Percentiles rank a stretch among this genome's conserved stretches.
phyloP scores from a whole-genome alignment of 306 rosid species.

The Senna siamea region DNA sequence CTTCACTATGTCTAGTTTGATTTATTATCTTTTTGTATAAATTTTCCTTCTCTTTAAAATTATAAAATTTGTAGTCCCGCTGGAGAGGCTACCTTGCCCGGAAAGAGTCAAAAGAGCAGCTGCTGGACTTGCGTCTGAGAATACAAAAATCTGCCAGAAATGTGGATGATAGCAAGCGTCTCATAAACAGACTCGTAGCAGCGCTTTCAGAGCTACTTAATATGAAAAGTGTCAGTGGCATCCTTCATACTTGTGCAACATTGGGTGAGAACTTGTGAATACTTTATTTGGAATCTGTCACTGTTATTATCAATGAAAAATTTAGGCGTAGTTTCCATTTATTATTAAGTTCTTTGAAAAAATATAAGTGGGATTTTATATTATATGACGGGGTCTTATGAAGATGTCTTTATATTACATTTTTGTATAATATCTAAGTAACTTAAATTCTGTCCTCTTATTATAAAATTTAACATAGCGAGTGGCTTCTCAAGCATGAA shows the following conservation, averaged over 20 bases:
- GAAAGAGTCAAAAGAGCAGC: constrained; percentile 61
- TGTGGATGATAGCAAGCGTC: constrained; percentile 83
- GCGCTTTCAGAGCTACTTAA: constrained; percentile 61
- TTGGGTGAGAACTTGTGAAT: constrained; percentile 62
- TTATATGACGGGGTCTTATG: no score
- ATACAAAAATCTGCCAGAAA: constrained; percentile 69
- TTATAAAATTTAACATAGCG: background rate
- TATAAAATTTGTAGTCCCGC: constrained; percentile 51
- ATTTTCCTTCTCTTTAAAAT: constrained; percentile 7
- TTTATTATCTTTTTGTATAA: constrained; percentile 16
- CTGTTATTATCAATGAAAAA: background rate
- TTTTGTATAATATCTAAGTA: no score
- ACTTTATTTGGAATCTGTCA: constrained; percentile 16
- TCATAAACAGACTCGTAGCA: constrained; percentile 68
- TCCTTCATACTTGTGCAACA: constrained; percentile 80
- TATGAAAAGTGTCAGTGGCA: constrained; percentile 64
- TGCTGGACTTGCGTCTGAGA: constrained; percentile 73
- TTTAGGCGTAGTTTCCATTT: no score
- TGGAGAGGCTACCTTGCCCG: constrained; percentile 87
- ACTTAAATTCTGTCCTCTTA: no score
- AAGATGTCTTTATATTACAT: no score
- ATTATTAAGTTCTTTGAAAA: no score
- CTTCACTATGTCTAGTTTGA: background rate
- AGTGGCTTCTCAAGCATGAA: constrained; percentile 12
- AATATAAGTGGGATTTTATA: no score